Evolutionary conservation across 306 rosid genomes (phyloP), one percentile per base, ranked within the genome.

Genomic region (Gastrolobium villosum): DNA sequence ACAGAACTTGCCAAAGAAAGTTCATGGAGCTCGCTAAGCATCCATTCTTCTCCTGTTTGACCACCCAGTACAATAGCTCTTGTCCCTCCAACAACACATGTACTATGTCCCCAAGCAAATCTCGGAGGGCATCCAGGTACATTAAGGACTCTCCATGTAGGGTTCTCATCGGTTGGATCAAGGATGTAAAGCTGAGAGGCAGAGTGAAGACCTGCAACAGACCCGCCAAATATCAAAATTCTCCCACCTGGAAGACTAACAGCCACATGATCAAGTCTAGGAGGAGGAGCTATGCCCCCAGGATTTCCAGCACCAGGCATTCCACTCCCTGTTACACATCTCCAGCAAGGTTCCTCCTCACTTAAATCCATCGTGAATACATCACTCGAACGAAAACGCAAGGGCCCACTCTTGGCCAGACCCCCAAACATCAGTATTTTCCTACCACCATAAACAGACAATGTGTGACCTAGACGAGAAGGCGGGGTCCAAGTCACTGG

Each of bases 11-110:
- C 93, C 53, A 93, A 79, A 7, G 98, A 93, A 80, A 93, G 91
- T 87, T 93, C 98, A 80, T 93, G 96, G 65, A 93, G 89, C 79
- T 91, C 98, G 26, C 98, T 85, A 81, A 90, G 83, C 91, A 90
- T 93, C 98, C 98, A 93, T 74, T 93, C 96, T 84, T 90, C 98
- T 74, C 98, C 98, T 10, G 98, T 90, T 82, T 93, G 98, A 80
- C 98, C 98, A n/a, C 98, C 96, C 60, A 93, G 80, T 74, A 93
- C 98, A 32, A 93, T 88, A 37, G 98, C 94, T 80, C 98, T 85
- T 41, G 98, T 90, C 46, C 98, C 98, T 48, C 98, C 98, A 13
- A 93, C 98, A 30, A 93, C 96, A 77, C 98, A 93, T 14, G 98
- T 90, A 77, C 96, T 90, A 55, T 93, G 98, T 63, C 98, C 98